These are phyloP conservation scores for Backusella psychrophila DNA, from an alignment of 192 early-diverging fungal species.

Conservation along the genomic window DNA sequence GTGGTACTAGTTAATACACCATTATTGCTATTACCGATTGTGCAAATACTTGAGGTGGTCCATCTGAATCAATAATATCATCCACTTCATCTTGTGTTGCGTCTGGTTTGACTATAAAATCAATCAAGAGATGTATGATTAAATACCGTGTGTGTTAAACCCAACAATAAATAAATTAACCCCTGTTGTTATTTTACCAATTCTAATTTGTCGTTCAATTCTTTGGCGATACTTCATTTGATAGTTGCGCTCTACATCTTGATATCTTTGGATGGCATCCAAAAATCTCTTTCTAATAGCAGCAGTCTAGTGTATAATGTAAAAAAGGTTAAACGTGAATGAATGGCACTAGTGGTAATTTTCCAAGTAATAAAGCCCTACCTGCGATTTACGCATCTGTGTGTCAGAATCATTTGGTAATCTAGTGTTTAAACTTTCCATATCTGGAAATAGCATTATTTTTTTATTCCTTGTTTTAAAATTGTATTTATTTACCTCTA, in stretches of 20 bases:
- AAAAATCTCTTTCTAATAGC: constrained; percentile 56
- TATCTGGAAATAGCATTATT: constrained; percentile 1
- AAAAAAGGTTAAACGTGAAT: too few species aligned
- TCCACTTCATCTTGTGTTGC: constrained; percentile 75
- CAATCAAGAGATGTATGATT: not conserved
- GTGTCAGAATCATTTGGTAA: constrained; percentile 14
- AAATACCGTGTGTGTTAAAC: not conserved
- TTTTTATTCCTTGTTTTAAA: constrained; percentile 2
- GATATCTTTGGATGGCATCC: constrained; percentile 69
- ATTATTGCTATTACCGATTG: constrained; percentile 54
- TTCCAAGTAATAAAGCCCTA: not conserved
- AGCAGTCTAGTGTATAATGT: not conserved
- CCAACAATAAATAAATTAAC: not conserved
- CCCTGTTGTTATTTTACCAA: constrained; percentile 50
- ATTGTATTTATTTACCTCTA: constrained; percentile 30
- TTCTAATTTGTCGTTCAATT: constrained; percentile 77
- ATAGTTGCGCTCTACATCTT: constrained; percentile 70
- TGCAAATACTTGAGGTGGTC: constrained; percentile 72
- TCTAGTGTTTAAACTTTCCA: constrained; percentile 6
- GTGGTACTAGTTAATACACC: not conserved
- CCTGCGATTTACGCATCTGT: constrained; percentile 18
- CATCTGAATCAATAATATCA: constrained; percentile 65
- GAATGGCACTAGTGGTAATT: not conserved
- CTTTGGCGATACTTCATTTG: constrained; percentile 77
- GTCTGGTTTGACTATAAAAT: constrained; percentile 67